phyloP scores from a whole-genome alignment of 495 filamentous ascomycete species.

The Aspergillus hancockii region DNA sequence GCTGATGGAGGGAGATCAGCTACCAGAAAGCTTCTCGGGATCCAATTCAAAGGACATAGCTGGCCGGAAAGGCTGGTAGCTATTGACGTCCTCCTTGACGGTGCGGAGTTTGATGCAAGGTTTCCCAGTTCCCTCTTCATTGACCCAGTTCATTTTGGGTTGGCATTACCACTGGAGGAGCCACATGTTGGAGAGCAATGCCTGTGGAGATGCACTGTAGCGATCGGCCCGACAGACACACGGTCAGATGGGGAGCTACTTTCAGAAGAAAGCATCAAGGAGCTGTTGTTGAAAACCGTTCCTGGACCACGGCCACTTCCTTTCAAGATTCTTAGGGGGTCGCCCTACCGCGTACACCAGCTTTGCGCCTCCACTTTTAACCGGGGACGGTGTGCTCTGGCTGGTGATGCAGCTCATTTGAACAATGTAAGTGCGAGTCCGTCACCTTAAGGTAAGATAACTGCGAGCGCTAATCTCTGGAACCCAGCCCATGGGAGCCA shows the following conservation, averaged over 20 bases:
- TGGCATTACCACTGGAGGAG: not conserved
- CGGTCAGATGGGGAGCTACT: slow-evolving; percentile 3
- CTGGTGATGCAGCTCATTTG: slow-evolving; percentile 12
- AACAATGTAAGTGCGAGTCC: slow-evolving; percentile 6
- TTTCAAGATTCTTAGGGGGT: not conserved
- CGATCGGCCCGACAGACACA: not conserved
- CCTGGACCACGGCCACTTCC: slow-evolving; percentile 11
- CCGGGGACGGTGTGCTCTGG: slow-evolving; percentile 11
- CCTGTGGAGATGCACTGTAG: slow-evolving; percentile 1
- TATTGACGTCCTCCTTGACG: slow-evolving; percentile 5
- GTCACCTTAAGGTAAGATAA: not conserved
- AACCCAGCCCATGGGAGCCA: slow-evolving; percentile 7
- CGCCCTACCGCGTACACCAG: slow-evolving; percentile 11
- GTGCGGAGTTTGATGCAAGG: not conserved
- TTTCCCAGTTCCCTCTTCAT: not conserved
- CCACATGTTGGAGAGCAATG: not conserved
- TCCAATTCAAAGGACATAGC: not conserved
- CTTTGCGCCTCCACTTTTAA: slow-evolving; percentile 6
- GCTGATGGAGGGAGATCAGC: not conserved
- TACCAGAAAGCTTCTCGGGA: slow-evolving; percentile 5
- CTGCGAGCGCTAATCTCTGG: not conserved
- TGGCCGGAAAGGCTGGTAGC: slow-evolving; percentile 11
- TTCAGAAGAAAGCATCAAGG: not conserved
- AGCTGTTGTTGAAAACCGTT: not conserved
- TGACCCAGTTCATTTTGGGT: not conserved